phyloP scores from a whole-genome alignment of 2,329 filamentous ascomycete species.

The Scorias spongiosa region DNA sequence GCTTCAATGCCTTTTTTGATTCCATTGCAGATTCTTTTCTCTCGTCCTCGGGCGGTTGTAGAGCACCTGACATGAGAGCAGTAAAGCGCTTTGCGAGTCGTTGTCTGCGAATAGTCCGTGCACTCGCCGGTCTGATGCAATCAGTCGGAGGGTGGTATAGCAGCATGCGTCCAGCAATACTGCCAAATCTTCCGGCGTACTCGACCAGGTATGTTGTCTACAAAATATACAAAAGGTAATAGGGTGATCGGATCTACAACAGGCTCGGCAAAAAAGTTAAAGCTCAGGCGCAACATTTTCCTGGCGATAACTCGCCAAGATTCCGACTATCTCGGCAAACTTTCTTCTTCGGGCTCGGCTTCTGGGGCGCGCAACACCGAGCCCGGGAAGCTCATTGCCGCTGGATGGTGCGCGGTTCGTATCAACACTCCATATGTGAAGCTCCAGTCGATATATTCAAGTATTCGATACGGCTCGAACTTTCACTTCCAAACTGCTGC shows the following conservation, averaged over 20 bases:
- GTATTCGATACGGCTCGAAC: neutral
- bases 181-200: neutral
- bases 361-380: no score
- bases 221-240: no score
- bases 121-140: neutral
- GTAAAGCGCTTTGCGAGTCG: slow-evolving; percentile 2
- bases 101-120: neutral
- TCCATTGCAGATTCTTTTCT: slow-evolving; percentile 7
- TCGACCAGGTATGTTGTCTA: no score
- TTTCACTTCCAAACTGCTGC: neutral
- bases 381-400: no score
- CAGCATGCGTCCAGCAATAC: neutral
- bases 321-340: neutral
- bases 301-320: neutral
- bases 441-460: neutral
- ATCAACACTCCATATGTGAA: no score
- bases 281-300: neutral
- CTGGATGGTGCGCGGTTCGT: no score
- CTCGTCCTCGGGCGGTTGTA: slow-evolving; percentile 16
- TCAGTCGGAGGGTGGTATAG: neutral
- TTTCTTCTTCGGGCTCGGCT: neutral
- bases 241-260: no score
- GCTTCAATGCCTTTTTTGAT: slow-evolving; percentile 4
- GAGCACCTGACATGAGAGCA: slow-evolving; percentile 20
- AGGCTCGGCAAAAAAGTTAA: neutral